Conservation (phyloP, 306 rosid genomes). For the Quercus bicolor region DNA sequence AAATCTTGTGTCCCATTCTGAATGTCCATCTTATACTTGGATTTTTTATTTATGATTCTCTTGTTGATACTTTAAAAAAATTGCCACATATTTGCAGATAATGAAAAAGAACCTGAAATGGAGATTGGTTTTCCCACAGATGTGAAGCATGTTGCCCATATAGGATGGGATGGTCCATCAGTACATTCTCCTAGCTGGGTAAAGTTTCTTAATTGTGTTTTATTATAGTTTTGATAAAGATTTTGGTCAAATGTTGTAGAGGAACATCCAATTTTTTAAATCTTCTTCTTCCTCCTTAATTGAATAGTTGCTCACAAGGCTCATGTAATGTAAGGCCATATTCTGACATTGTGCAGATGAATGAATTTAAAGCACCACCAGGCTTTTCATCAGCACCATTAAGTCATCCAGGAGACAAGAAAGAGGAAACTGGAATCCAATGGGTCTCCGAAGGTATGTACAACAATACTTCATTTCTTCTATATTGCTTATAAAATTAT, state of each 20-base stretch:
- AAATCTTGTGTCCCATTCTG: too few species aligned
- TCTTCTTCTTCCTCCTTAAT: background rate
- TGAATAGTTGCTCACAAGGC: background rate
- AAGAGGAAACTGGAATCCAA: constrained; percentile 13
- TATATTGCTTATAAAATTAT: background rate
- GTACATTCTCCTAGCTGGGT: constrained; percentile 90
- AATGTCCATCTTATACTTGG: too few species aligned
- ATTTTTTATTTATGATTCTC: background rate
- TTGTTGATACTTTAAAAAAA: background rate
- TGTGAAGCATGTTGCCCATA: constrained; percentile 93
- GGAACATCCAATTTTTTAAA: background rate
- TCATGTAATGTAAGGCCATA: background rate
- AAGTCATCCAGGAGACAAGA: constrained; percentile 19
- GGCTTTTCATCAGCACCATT: constrained; percentile 36
- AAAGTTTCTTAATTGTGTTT: constrained; percentile 5
- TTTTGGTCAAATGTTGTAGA: background rate
- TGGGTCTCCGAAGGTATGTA: constrained; percentile 28
- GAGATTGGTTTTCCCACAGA: constrained; percentile 86
- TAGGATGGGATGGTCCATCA: constrained; percentile 86
- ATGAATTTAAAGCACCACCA: constrained; percentile 40
- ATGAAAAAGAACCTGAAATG: constrained; percentile 68
- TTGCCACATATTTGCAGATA: constrained; percentile 38
- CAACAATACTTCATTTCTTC: background rate
- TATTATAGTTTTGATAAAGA: background rate
- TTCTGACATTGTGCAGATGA: constrained; percentile 53